Conservation (phyloP, 2,329 filamentous ascomycete species). For the Aspergillus cejpii region DNA sequence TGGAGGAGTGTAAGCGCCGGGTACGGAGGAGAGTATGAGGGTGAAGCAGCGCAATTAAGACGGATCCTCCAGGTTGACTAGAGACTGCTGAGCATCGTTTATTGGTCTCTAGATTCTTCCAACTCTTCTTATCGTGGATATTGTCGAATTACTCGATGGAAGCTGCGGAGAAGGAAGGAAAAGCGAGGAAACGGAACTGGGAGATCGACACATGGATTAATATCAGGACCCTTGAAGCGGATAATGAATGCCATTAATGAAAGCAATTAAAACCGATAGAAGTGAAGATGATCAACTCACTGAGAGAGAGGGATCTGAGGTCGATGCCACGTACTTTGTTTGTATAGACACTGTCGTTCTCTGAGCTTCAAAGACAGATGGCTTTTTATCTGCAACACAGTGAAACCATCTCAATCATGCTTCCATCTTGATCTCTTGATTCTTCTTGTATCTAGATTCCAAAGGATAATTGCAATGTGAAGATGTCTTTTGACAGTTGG, state of each 20-base stretch:
- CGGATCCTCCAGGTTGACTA: slow-evolving; percentile 7
- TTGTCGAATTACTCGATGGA: not conserved
- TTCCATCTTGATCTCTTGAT: not conserved
- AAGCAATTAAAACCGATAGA: not conserved
- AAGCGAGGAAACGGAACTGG: not conserved
- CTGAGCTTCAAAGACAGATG: no score
- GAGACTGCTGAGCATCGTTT: slow-evolving; percentile 7
- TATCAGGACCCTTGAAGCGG: no score
- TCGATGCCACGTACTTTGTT: not conserved
- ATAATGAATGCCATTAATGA: no score
- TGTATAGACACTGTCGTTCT: no score
- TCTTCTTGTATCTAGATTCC: not conserved
- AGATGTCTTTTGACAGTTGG: no score
- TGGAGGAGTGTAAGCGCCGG: slow-evolving; percentile 1
- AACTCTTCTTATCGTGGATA: not conserved
- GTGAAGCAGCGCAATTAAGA: slow-evolving; percentile 2
- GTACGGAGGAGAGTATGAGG: not conserved
- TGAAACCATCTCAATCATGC: not conserved
- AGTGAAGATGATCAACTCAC: not conserved
- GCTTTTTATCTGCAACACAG: not conserved
- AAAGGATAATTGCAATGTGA: no score
- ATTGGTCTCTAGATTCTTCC: not conserved
- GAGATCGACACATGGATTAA: slow-evolving; percentile 1
- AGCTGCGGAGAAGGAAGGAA: not conserved
- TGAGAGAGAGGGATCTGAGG: not conserved